Evolutionary conservation across 1,284 basidiomycete species (phyloP), one percentile per base, ranked within the genome.

Genomic region (Cryptococcus sp.): DNA sequence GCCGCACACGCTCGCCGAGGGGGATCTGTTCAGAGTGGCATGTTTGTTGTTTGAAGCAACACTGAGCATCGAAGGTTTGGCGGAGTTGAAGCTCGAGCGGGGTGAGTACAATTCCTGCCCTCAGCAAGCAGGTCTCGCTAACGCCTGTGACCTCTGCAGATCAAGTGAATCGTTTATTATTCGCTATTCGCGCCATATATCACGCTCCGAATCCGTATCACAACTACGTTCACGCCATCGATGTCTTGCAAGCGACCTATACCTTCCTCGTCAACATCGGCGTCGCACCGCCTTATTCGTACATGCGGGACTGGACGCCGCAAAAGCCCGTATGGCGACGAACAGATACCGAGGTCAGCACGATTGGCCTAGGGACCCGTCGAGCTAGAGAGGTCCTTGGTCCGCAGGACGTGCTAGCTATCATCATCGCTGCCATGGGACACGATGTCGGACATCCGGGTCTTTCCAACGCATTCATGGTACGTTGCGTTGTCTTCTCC

Each of bases 361-460:
- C 64, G 8, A 47, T 65, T 4, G 72, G 71, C 8, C 55, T 55
- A 15, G 72, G 73, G 7, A 72, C 71, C 2, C 52, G 63, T 3
- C 65, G 75, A 15, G 76, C 77, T 1, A 68, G 75, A 27, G 83
- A 59, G 80, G 82, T 78, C 72, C 87, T 73, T 79, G 80, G 64
- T 75, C 86, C 82, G 16, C 82, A 86, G 61, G 93, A 95, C 71
- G 80, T 96, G 7, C 88, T 96, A 66, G 86, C 88, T 1, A 79
- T 96, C 15, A 88, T 89, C 70, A 82, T 96, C 51, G 92, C 91
- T 4, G 91, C 93, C 40, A 91, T 96, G 66, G 93, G 93, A 0
- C 94, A 97, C 73, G 93, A 97, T 77, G 92, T 93, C 16, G 93
- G 91, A 0, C 93, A 97, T 79, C 94, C 93, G 0, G 94, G 93